A percentile compares a stretch with the other conserved stretches of the same genome.
These are phyloP conservation scores for Hygrophila difformis DNA, from an alignment of 257 asterid genomes.

Conservation along the genomic window DNA sequence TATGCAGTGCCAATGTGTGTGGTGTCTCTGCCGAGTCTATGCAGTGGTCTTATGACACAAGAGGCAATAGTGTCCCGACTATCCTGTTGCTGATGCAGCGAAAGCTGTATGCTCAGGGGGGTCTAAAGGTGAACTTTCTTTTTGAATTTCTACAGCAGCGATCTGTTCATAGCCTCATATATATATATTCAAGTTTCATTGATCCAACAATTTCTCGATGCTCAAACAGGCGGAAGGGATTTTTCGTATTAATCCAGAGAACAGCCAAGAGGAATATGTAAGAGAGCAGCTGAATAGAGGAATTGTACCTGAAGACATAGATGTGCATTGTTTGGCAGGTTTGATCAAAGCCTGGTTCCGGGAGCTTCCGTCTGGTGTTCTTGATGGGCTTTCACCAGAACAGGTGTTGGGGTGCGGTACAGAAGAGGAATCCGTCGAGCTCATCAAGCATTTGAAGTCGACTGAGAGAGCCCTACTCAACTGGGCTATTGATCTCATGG, in stretches of 20 bases:
- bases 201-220: constrained; percentile 5
- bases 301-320: constrained; percentile 63
- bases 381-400: constrained; percentile 76
- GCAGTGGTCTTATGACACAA: constrained; percentile 79
- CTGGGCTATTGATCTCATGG: constrained; percentile 93
- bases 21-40: constrained; percentile 88
- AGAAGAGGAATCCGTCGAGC: constrained; percentile 57
- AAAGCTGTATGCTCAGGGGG: constrained; percentile 53
- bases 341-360: constrained; percentile 89
- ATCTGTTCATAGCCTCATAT: no score
- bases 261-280: constrained; percentile 60
- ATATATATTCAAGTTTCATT: not conserved
- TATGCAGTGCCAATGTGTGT: constrained; percentile 61
- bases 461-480: constrained; percentile 57
- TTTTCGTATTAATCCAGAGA: constrained; percentile 90
- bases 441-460: constrained; percentile 53
- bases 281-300: constrained; percentile 76
- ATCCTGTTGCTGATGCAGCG: constrained; percentile 75
- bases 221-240: constrained; percentile 71
- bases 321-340: constrained; percentile 81
- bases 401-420: constrained; percentile 54
- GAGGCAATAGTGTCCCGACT: constrained; percentile 84
- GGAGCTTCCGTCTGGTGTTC: constrained; percentile 76
- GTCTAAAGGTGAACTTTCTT: constrained; percentile 47
- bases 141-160: no score